Evolutionary conservation across 805 yeast genomes (phyloP).

Genomic region (Ogataea trehaloabstinens): DNA sequence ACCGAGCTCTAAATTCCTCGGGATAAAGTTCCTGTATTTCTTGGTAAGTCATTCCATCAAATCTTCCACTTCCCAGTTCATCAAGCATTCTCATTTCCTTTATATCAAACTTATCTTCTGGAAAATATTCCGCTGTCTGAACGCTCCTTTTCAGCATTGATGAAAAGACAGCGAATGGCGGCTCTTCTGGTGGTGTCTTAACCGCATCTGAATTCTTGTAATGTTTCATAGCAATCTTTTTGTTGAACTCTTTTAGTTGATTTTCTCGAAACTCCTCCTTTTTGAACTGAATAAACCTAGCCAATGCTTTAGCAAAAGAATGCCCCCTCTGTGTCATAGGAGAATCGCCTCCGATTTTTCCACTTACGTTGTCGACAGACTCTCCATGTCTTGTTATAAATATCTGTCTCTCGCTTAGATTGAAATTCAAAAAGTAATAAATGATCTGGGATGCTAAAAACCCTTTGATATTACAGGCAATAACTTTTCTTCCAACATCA

Average conservation of each 20-base stretch:
- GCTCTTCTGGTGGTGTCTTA: slow-evolving; percentile 52
- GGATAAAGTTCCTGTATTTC: slow-evolving; percentile 76
- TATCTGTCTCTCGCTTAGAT: slow-evolving; percentile 82
- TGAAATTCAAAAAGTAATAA: slow-evolving; percentile 85
- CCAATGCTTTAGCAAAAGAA: slow-evolving; percentile 68
- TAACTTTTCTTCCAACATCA: slow-evolving; percentile 91
- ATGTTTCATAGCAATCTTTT: slow-evolving; percentile 30
- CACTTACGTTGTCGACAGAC: slow-evolving; percentile 77
- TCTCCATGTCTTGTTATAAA: slow-evolving; percentile 97
- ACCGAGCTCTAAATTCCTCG: slow-evolving; percentile 72
- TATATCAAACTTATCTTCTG: slow-evolving; percentile 69
- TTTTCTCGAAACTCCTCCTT: slow-evolving; percentile 62
- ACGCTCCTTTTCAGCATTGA: slow-evolving; percentile 79
- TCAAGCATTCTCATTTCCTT: slow-evolving; percentile 92
- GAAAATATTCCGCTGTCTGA: slow-evolving; percentile 74
- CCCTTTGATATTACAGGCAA: slow-evolving; percentile 83
- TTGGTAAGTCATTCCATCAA: slow-evolving; percentile 89
- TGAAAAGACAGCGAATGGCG: slow-evolving; percentile 88
- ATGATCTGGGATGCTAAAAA: slow-evolving; percentile 92
- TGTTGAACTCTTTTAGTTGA: slow-evolving; percentile 55
- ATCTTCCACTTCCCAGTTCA: slow-evolving; percentile 90
- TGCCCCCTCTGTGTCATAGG: slow-evolving; percentile 74
- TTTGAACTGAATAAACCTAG: slow-evolving; percentile 70
- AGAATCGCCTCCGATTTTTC: slow-evolving; percentile 92
- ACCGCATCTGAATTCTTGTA: slow-evolving; percentile 8